Evolutionary conservation across 164 flowering plant species (phyloP).

Genomic region (Magnolia changhungtana): DNA sequence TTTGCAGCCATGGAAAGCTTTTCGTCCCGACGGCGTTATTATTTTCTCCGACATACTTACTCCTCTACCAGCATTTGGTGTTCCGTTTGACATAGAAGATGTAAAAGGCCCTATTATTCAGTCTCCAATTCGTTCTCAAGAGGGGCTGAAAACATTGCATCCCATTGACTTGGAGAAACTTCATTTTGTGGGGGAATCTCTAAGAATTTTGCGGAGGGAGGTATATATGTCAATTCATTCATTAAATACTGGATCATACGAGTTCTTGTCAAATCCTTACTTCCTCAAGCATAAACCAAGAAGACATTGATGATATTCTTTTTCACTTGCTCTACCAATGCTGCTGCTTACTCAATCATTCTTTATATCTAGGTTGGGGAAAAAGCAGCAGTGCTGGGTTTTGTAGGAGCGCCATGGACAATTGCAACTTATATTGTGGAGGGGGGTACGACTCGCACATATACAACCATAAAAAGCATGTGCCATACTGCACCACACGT

Average conservation of each 20-base stretch:
- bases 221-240: conserved; percentile 27
- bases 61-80: conserved; percentile 96
- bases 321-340: background rate
- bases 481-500: conserved; percentile 90
- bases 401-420: conserved; percentile 99
- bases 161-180: conserved; percentile 80
- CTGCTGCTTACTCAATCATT: background rate
- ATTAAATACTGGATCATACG: too few species aligned
- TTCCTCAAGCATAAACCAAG: too few species aligned
- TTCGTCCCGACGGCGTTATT: conserved; percentile 93
- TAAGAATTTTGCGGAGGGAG: conserved; percentile 73
- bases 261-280: too few species aligned
- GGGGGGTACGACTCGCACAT: conserved; percentile 93
- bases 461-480: conserved; percentile 84
- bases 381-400: conserved; percentile 87
- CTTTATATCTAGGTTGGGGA: conserved; percentile 57
- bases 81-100: conserved; percentile 94
- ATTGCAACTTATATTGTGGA: conserved; percentile 91
- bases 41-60: conserved; percentile 98
- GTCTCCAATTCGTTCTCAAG: conserved; percentile 74
- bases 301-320: background rate
- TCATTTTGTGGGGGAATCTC: conserved; percentile 87
- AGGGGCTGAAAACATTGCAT: conserved; percentile 72
- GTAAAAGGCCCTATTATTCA: conserved; percentile 86
- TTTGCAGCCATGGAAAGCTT: conserved; percentile 98